These are phyloP conservation scores for Chlorociboria aeruginascens DNA, from an alignment of 495 filamentous ascomycete species.

Conservation along the genomic window DNA sequence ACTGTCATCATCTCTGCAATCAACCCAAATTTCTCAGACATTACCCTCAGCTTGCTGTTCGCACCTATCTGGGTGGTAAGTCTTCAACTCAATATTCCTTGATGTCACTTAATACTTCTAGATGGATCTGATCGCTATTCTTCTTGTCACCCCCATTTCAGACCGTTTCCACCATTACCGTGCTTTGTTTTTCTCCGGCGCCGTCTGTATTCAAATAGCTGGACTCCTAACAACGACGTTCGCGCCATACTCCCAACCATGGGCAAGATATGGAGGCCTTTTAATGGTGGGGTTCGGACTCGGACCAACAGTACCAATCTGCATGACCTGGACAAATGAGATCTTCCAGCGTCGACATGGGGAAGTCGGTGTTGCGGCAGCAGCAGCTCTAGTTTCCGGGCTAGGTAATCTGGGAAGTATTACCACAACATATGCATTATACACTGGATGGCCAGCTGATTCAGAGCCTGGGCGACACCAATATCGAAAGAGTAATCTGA, in stretches of 20 bases:
- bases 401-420: constrained; percentile 78
- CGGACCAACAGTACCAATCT: constrained; percentile 82
- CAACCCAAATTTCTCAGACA: constrained; percentile 54
- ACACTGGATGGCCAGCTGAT: constrained; percentile 74
- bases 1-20: constrained; percentile 76
- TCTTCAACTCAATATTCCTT: constrained; percentile 31
- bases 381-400: constrained; percentile 73
- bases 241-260: constrained; percentile 52
- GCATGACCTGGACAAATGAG: constrained; percentile 87
- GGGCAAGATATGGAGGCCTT: constrained; percentile 82
- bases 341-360: constrained; percentile 84
- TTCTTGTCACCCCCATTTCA: constrained; percentile 73
- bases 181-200: constrained; percentile 69
- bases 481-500: constrained; percentile 72
- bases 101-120: not conserved
- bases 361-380: constrained; percentile 86
- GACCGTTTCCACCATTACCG: constrained; percentile 79
- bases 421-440: constrained; percentile 79
- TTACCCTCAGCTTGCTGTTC: constrained; percentile 70
- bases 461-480: constrained; percentile 50
- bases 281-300: constrained; percentile 85
- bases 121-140: constrained; percentile 80
- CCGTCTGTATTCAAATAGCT: constrained; percentile 66
- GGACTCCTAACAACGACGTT: constrained; percentile 74
- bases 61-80: constrained; percentile 75